Evolutionary conservation across 441 rosid genomes (phyloP).

Genomic region (Brassica hybrid): DNA sequence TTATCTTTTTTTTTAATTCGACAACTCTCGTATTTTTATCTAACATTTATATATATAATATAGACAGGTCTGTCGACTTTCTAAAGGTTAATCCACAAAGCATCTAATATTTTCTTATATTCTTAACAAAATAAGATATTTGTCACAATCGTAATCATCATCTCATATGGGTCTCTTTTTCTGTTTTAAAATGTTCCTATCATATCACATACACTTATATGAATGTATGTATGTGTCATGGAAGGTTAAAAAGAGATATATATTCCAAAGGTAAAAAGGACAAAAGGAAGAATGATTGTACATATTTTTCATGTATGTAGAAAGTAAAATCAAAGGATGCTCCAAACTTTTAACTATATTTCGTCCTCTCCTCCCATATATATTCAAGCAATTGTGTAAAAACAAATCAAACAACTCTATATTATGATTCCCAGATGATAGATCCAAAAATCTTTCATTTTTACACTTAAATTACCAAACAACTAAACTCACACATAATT

Average conservation of each 20-base stretch:
- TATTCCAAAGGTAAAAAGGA: slow-evolving; percentile 37
- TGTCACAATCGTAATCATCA: slow-evolving; percentile 33
- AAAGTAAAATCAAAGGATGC: slow-evolving; percentile 32
- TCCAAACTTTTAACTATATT: slow-evolving; percentile 32
- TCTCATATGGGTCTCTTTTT: slow-evolving; percentile 36
- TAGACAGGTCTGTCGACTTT: slow-evolving; percentile 12
- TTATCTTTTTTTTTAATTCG: background rate
- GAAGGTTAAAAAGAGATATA: slow-evolving; percentile 35
- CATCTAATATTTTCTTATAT: slow-evolving; percentile 22
- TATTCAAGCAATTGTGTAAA: slow-evolving; percentile 27
- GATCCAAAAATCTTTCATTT: slow-evolving; percentile 13
- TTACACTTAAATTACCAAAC: background rate
- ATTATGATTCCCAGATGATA: slow-evolving; percentile 27
- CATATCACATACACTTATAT: slow-evolving; percentile 25
- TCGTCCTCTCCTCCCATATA: slow-evolving; percentile 29
- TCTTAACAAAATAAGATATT: slow-evolving; percentile 22
- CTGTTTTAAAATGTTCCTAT: slow-evolving; percentile 36
- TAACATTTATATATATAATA: background rate
- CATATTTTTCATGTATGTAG: slow-evolving; percentile 37
- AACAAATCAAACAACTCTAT: slow-evolving; percentile 3
- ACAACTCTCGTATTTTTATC: background rate
- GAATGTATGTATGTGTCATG: slow-evolving; percentile 22
- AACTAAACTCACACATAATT: background rate
- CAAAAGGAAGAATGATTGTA: slow-evolving; percentile 48
- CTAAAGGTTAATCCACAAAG: slow-evolving; percentile 30